Percentiles rank a stretch among this genome's conserved stretches.
These are phyloP conservation scores for Trichophyton equinum DNA, from an alignment of 2,329 filamentous ascomycete genomes.

Conservation along the genomic window DNA sequence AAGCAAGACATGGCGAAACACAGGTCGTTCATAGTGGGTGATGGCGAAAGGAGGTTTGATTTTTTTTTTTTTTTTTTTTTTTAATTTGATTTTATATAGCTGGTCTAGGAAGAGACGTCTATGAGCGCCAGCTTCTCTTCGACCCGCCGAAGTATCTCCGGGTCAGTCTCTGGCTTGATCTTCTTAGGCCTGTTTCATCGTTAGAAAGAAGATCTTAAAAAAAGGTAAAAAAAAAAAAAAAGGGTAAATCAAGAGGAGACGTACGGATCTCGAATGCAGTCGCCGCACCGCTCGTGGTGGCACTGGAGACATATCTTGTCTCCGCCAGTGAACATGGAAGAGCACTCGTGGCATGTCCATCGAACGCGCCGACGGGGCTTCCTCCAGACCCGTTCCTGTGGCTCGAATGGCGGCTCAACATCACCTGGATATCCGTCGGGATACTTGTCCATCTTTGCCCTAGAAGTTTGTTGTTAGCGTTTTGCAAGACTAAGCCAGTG, in stretches of 20 bases:
- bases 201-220: not conserved
- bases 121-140: constrained; percentile 26
- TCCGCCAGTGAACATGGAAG: constrained; percentile 22
- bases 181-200: constrained; percentile 27
- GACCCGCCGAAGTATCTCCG: constrained; percentile 27
- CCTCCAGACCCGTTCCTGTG: constrained; percentile 26
- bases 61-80: not conserved
- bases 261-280: constrained; percentile 33
- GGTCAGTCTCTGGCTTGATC: constrained; percentile 28
- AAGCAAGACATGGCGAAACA: not conserved
- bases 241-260: constrained; percentile 11
- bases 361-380: constrained; percentile 28
- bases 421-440: constrained; percentile 36
- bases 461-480: constrained; percentile 10
- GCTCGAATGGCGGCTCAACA: constrained; percentile 25
- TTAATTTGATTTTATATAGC: not conserved
- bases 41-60: not conserved
- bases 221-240: not conserved
- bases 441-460: constrained; percentile 32
- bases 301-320: constrained; percentile 27
- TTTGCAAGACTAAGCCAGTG: too few relatives aligned
- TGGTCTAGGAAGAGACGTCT: constrained; percentile 1
- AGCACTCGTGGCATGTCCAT: constrained; percentile 33
- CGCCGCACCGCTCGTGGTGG: constrained; percentile 29
- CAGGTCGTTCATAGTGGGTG: not conserved